Evolutionary conservation across 2,329 filamentous ascomycete genomes (phyloP).

Genomic region (Ophiostoma tasmaniense): DNA sequence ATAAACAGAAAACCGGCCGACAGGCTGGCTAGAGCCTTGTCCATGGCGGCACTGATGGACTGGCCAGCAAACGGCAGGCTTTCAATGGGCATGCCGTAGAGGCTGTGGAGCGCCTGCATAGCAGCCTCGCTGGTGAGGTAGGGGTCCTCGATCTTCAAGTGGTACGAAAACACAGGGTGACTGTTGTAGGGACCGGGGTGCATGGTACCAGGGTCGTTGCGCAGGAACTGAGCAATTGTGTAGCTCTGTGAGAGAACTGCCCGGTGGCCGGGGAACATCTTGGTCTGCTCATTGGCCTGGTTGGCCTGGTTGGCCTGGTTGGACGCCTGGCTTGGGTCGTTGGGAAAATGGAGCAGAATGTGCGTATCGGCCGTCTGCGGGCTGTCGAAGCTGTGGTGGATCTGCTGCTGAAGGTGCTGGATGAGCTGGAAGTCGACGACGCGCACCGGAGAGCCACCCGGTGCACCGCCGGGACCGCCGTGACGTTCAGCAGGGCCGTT

Average conservation of each 20-base stretch:
- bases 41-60: constrained; percentile 8
- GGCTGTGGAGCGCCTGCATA: constrained; percentile 18
- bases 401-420: constrained; percentile 16
- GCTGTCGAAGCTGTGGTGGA: constrained; percentile 16
- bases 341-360: constrained; percentile 16
- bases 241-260: constrained; percentile 21
- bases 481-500: not conserved
- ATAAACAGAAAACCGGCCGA: constrained; percentile 20
- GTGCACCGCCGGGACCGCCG: not conserved
- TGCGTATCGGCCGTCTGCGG: constrained; percentile 19
- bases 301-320: not conserved
- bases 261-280: constrained; percentile 21
- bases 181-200: constrained; percentile 16
- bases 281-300: not conserved
- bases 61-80: not conserved
- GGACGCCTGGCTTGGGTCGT: not conserved
- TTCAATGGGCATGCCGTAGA: constrained; percentile 20
- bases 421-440: constrained; percentile 16
- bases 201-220: constrained; percentile 3
- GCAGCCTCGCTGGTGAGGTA: constrained; percentile 16
- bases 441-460: not conserved
- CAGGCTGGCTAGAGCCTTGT: constrained; percentile 17
- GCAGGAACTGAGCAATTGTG: constrained; percentile 16
- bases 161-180: constrained; percentile 9
- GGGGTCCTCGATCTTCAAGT: constrained; percentile 17